phyloP scores from a whole-genome alignment of 148 eudicot species.

The Vaccinium macrocarpon region DNA sequence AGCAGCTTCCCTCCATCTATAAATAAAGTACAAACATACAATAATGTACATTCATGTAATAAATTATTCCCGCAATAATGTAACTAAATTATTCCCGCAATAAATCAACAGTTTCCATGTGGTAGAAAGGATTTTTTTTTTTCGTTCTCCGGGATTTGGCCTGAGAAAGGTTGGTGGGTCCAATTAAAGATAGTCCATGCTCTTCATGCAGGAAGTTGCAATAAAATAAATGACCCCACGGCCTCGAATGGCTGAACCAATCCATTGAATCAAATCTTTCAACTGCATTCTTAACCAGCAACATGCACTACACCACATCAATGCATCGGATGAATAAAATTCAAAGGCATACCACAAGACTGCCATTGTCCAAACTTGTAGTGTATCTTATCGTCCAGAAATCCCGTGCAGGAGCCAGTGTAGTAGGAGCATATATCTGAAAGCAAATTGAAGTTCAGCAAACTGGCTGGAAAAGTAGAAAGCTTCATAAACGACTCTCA shows the following conservation, averaged over 20 bases:
- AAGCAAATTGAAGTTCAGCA: slow-evolving; percentile 16
- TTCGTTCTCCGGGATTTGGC: neutral
- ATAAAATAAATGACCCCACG: neutral
- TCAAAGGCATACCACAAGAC: slow-evolving; percentile 70
- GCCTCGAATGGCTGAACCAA: slow-evolving; percentile 8
- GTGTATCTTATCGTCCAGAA: slow-evolving; percentile 96
- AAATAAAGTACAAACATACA: neutral
- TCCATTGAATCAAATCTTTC: neutral
- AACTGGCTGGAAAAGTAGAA: neutral
- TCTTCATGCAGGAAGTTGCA: neutral
- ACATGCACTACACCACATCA: neutral
- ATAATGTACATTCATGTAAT: neutral
- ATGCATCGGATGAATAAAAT: neutral
- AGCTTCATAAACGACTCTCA: neutral
- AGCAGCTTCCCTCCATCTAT: neutral
- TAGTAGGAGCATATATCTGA: slow-evolving; percentile 92
- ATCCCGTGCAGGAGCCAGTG: slow-evolving; percentile 91
- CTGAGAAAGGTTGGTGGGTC: neutral
- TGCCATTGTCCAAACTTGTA: slow-evolving; percentile 81
- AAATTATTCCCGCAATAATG: neutral
- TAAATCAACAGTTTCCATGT: neutral
- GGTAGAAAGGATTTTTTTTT: neutral
- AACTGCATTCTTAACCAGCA: neutral
- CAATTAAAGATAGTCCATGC: neutral
- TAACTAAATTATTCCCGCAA: neutral